Evolutionary conservation across 768 basidiomycete species (phyloP).

Genomic region (Dacryopinax primogenitus): DNA sequence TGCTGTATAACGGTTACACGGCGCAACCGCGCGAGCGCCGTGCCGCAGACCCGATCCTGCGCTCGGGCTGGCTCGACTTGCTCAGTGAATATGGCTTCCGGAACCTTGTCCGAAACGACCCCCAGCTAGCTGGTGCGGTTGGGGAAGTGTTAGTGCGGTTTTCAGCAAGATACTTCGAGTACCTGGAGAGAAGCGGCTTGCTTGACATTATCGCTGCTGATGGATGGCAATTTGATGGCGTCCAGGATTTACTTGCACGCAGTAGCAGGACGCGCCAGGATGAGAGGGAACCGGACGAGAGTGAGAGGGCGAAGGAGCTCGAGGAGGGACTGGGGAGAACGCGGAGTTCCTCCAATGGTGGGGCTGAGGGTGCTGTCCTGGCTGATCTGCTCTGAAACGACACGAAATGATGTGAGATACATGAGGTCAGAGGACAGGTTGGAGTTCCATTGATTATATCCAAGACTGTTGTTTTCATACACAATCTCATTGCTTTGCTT

Average conservation of each 20-base stretch:
- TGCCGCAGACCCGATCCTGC: background rate
- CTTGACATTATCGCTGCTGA: background rate
- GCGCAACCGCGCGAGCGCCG: background rate
- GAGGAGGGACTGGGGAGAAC: background rate
- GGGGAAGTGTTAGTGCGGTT: background rate
- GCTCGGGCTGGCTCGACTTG: background rate
- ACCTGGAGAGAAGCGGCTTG: background rate
- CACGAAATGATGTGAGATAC: too few relatives aligned
- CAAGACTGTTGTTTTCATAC: too few relatives aligned
- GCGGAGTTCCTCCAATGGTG: too few relatives aligned
- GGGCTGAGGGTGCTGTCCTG: too few relatives aligned
- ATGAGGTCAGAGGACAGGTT: too few relatives aligned
- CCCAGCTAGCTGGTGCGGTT: background rate
- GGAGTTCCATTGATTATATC: too few relatives aligned
- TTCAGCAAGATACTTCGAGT: background rate
- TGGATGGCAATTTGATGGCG: background rate
- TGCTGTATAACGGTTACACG: background rate
- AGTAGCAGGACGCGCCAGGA: too few relatives aligned
- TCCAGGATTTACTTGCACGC: background rate
- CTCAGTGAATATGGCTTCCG: background rate
- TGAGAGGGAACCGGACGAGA: background rate
- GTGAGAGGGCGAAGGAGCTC: background rate
- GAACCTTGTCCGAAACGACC: background rate
- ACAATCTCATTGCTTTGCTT: too few relatives aligned
- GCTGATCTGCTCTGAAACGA: too few relatives aligned